Evolutionary conservation across 2,329 filamentous ascomycete species (phyloP).

Genomic region (Aaosphaeria arxii): DNA sequence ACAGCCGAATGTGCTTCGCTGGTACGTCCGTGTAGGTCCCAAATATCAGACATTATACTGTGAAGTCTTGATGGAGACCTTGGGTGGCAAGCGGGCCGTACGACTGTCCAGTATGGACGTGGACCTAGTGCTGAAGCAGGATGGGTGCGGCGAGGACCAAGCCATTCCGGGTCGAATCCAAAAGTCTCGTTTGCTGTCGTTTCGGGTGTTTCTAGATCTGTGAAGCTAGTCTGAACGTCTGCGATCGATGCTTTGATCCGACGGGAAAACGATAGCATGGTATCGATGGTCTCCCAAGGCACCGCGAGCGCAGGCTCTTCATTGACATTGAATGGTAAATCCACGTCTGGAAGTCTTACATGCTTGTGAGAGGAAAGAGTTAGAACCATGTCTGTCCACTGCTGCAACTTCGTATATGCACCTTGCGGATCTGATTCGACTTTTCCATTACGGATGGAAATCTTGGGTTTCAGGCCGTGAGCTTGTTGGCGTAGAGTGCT

Average conservation of each 20-base stretch:
- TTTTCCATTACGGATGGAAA: constrained; percentile 41
- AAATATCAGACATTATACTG: constrained; percentile 36
- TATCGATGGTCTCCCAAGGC: constrained; percentile 45
- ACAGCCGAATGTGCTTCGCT: constrained; percentile 33
- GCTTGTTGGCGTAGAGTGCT: constrained; percentile 39
- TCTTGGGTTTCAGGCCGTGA: constrained; percentile 32
- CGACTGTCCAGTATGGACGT: constrained; percentile 43
- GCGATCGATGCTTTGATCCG: constrained; percentile 19
- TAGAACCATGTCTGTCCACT: constrained; percentile 45
- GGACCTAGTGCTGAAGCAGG: constrained; percentile 22
- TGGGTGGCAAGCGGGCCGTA: constrained; percentile 41
- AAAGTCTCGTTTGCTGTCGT: neutral
- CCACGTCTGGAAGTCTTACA: constrained; percentile 45
- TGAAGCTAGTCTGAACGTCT: constrained; percentile 14
- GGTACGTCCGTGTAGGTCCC: constrained; percentile 27
- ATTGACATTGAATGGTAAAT: constrained; percentile 48
- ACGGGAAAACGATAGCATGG: constrained; percentile 29
- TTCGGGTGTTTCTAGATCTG: constrained; percentile 6
- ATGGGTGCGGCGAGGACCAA: constrained; percentile 19
- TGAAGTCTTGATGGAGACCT: constrained; percentile 28
- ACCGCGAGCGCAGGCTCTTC: constrained; percentile 47
- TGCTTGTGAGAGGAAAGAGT: constrained; percentile 30
- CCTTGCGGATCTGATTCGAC: constrained; percentile 24
- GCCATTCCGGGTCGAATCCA: constrained; percentile 25
- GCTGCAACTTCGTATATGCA: constrained; percentile 30